phyloP scores from a whole-genome alignment of 768 basidiomycete species.

The Xerocomus potaroensis region DNA sequence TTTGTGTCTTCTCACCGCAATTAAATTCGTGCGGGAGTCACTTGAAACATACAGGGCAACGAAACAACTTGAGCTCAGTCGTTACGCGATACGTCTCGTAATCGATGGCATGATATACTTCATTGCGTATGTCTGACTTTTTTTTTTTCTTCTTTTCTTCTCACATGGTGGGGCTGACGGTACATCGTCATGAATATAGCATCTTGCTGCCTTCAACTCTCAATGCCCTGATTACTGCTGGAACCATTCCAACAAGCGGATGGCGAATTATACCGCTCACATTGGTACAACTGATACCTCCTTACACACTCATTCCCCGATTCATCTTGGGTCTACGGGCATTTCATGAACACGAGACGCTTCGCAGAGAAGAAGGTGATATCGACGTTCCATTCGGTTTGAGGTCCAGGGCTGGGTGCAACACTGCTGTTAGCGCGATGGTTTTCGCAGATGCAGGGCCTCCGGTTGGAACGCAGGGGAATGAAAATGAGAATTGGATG shows the following conservation, averaged over 20 bases:
- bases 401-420: too few species aligned
- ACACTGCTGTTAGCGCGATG: too few species aligned
- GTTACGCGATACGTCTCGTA: neutral
- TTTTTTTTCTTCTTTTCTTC: too few species aligned
- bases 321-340: neutral
- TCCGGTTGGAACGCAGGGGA: too few species aligned
- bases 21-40: neutral
- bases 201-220: neutral
- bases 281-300: neutral
- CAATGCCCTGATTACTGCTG: neutral
- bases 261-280: neutral
- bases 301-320: neutral
- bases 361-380: too few species aligned
- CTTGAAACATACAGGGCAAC: neutral
- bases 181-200: neutral
- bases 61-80: neutral
- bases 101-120: neutral
- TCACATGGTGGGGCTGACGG: too few species aligned
- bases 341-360: neutral
- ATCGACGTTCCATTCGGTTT: too few species aligned
- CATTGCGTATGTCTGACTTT: neutral
- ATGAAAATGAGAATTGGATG: too few species aligned
- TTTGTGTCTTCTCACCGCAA: neutral
- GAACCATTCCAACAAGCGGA: neutral
- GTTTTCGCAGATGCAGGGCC: too few species aligned